These are phyloP conservation scores for Xanthoconium stramineum DNA, from an alignment of 768 basidiomycete genomes.

Conservation along the genomic window DNA sequence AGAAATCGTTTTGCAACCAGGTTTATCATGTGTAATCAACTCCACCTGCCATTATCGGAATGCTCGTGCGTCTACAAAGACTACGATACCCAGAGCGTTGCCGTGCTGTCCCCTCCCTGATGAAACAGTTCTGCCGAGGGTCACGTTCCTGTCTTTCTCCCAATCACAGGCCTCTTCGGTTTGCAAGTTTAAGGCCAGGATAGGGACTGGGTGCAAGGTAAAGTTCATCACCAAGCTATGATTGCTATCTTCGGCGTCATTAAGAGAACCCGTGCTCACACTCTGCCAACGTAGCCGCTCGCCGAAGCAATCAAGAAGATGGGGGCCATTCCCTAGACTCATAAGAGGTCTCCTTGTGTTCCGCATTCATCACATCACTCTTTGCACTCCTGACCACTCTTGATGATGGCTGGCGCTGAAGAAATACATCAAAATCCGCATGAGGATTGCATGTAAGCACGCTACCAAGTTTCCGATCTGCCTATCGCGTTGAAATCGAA, in stretches of 20 bases:
- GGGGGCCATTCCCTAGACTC: conserved; percentile 9
- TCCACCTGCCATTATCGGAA: background rate
- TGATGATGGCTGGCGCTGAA: no score
- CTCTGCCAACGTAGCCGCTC: conserved; percentile 7
- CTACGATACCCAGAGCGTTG: no score
- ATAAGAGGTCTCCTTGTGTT: conserved; percentile 11
- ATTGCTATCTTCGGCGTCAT: conserved; percentile 19
- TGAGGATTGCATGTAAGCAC: no score
- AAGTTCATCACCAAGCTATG: background rate
- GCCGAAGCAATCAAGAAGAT: conserved; percentile 5
- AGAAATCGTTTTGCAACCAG: no score
- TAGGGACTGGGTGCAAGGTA: background rate
- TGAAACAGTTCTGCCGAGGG: background rate
- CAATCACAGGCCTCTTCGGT: background rate
- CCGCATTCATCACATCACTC: background rate
- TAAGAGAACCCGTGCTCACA: conserved; percentile 1
- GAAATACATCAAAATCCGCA: no score
- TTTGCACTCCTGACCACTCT: no score
- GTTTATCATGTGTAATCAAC: background rate
- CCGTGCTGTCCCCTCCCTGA: background rate
- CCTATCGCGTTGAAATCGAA: background rate
- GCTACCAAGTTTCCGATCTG: background rate
- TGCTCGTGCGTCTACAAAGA: background rate
- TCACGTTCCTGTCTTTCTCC: background rate
- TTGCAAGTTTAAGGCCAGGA: background rate